phyloP scores from a whole-genome alignment of 768 basidiomycete genomes.

The Lactarius indigo region DNA sequence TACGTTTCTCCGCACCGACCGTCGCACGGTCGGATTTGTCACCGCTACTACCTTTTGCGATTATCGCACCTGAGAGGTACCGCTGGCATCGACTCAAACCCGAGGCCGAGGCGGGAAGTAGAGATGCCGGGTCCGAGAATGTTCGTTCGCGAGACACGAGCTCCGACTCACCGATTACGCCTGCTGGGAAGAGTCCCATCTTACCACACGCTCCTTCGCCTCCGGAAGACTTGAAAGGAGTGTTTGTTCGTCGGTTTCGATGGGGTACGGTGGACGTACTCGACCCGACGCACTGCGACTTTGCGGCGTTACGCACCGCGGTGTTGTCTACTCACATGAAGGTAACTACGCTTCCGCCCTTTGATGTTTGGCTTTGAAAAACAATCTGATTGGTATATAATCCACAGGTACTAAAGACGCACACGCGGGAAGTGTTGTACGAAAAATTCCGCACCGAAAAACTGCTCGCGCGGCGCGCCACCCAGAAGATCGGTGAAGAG shows the following conservation, averaged over 20 bases:
- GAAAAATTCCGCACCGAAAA: slow-evolving; percentile 93
- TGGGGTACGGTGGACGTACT: slow-evolving; percentile 91
- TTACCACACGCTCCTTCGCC: slow-evolving; percentile 48
- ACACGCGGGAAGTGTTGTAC: slow-evolving; percentile 87
- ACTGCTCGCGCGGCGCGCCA: slow-evolving; percentile 80
- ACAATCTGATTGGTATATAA: slow-evolving; percentile 13
- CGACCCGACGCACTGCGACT: slow-evolving; percentile 84
- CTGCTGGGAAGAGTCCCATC: slow-evolving; percentile 27
- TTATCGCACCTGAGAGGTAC: slow-evolving; percentile 68
- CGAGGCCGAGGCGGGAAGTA: slow-evolving; percentile 30
- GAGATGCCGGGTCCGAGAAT: slow-evolving; percentile 41
- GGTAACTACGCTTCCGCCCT: slow-evolving; percentile 41
- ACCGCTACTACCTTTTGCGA: slow-evolving; percentile 67
- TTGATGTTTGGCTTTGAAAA: neutral
- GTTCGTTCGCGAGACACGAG: slow-evolving; percentile 33
- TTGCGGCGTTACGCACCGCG: slow-evolving; percentile 77
- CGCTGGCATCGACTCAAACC: slow-evolving; percentile 38
- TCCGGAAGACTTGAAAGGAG: slow-evolving; percentile 66
- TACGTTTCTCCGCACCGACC: slow-evolving; percentile 70
- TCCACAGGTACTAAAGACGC: slow-evolving; percentile 67
- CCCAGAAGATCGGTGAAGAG: slow-evolving; percentile 71
- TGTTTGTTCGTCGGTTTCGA: slow-evolving; percentile 74
- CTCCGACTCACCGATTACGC: slow-evolving; percentile 33
- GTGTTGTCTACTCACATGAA: slow-evolving; percentile 83
- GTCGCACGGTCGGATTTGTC: slow-evolving; percentile 59